Conservation (phyloP, 1,284 basidiomycete genomes). For the Sporisorium graminicola region DNA sequence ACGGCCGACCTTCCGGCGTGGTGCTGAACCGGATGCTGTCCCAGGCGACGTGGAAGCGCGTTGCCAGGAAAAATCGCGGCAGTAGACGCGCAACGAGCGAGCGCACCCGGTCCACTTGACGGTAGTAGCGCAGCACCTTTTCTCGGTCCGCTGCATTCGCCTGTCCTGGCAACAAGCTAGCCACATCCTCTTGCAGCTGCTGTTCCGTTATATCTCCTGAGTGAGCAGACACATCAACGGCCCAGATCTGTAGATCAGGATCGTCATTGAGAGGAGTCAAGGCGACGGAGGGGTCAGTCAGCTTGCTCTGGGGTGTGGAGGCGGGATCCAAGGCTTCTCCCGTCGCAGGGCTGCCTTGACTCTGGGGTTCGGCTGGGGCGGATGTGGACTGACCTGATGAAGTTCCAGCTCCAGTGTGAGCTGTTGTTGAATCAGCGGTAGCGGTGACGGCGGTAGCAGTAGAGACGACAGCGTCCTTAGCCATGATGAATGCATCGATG, state of each 20-base stretch:
- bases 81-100: conserved; percentile 48
- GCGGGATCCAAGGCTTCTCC: background rate
- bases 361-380: background rate
- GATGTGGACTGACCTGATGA: conserved; percentile 46
- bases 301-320: background rate
- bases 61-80: conserved; percentile 34
- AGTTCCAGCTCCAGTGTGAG: background rate
- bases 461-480: conserved; percentile 21
- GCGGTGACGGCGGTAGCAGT: background rate
- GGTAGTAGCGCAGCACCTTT: conserved; percentile 49
- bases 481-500: conserved; percentile 53
- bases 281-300: conserved; percentile 22
- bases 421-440: background rate
- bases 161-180: conserved; percentile 19
- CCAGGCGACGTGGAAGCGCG: conserved; percentile 14
- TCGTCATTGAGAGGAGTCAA: background rate
- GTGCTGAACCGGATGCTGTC: conserved; percentile 15
- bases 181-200: conserved; percentile 9
- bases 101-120: conserved; percentile 48
- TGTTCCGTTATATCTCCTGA: background rate
- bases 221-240: conserved; percentile 47
- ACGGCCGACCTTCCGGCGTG: conserved; percentile 47
- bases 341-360: background rate
- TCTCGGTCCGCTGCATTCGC: conserved; percentile 25
- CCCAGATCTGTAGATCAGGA: conserved; percentile 47